These are phyloP conservation scores for Phytopythium litorale DNA, from an alignment of 352 stramenopile species.

Conservation along the genomic window DNA sequence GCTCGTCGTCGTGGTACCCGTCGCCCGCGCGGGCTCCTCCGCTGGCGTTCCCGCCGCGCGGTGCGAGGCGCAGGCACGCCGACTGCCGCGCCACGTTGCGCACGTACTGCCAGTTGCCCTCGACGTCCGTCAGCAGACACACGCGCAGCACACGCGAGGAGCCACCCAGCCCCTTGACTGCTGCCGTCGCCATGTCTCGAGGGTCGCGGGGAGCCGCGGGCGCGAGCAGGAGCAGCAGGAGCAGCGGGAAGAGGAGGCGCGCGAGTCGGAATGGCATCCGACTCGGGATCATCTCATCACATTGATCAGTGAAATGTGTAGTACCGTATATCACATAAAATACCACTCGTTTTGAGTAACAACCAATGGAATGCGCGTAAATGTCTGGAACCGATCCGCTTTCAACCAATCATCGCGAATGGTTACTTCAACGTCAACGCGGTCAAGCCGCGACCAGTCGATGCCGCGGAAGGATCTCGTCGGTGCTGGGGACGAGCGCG, in stretches of 20 bases:
- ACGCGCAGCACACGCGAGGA: conserved; percentile 28
- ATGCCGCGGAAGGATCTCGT: conserved; percentile 29
- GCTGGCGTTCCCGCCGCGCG: not conserved
- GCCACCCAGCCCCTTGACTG: not conserved
- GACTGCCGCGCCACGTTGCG: conserved; percentile 60
- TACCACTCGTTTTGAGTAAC: not conserved
- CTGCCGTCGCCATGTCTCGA: not conserved
- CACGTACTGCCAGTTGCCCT: conserved; percentile 82
- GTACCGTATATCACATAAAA: not conserved
- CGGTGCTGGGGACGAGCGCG: conserved; percentile 16
- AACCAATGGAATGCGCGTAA: not conserved
- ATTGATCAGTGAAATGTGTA: not conserved
- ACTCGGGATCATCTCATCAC: not conserved
- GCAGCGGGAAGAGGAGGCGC: not conserved
- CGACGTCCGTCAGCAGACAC: conserved; percentile 73
- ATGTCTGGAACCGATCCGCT: not conserved
- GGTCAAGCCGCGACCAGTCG: conserved; percentile 4
- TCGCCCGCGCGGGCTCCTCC: not conserved
- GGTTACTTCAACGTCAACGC: not conserved
- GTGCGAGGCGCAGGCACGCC: conserved; percentile 43
- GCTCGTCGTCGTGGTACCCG: conserved; percentile 23
- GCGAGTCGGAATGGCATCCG: not conserved
- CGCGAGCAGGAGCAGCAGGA: not conserved
- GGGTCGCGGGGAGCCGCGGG: not conserved
- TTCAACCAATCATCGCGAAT: not conserved